Conservation (phyloP, 306 rosid genomes). For the Acacia acuminata region DNA sequence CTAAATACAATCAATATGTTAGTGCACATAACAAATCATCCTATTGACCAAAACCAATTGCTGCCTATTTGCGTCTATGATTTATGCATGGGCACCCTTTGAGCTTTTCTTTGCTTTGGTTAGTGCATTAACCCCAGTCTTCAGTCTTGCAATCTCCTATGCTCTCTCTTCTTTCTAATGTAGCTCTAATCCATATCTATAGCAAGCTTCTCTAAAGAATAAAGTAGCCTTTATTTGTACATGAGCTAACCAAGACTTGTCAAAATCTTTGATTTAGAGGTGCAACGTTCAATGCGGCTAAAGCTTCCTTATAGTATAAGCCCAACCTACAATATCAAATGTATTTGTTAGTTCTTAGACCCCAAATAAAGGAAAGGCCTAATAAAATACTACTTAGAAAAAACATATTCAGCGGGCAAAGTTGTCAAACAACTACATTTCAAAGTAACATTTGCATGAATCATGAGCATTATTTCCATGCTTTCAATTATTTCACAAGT, state of each 20-base stretch:
- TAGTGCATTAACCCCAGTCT: conserved; percentile 63
- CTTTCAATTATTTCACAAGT: too few species aligned
- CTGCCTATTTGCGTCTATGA: conserved; percentile 67
- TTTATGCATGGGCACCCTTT: conserved; percentile 80
- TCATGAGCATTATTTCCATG: neutral
- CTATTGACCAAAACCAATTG: too few species aligned
- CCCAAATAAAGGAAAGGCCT: conserved; percentile 16
- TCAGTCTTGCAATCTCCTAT: conserved; percentile 85
- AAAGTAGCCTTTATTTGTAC: conserved; percentile 86
- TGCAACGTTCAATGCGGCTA: conserved; percentile 68
- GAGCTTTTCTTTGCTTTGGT: conserved; percentile 71
- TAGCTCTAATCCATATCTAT: conserved; percentile 78
- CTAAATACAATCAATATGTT: too few species aligned
- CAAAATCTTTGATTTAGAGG: conserved; percentile 88
- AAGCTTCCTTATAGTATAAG: conserved; percentile 88
- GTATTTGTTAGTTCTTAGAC: conserved; percentile 8
- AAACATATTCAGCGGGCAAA: neutral
- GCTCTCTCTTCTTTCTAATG: conserved; percentile 95
- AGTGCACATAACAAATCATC: too few species aligned
- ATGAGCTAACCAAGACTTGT: conserved; percentile 83
- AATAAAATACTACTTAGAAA: neutral
- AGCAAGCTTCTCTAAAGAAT: conserved; percentile 86
- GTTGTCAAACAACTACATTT: neutral
- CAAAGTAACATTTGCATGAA: neutral
- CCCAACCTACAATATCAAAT: conserved; percentile 69